A percentile compares a stretch with the other conserved stretches of the same genome.
Conservation (phyloP, 768 basidiomycete species). For the Serpula lacrymans region DNA sequence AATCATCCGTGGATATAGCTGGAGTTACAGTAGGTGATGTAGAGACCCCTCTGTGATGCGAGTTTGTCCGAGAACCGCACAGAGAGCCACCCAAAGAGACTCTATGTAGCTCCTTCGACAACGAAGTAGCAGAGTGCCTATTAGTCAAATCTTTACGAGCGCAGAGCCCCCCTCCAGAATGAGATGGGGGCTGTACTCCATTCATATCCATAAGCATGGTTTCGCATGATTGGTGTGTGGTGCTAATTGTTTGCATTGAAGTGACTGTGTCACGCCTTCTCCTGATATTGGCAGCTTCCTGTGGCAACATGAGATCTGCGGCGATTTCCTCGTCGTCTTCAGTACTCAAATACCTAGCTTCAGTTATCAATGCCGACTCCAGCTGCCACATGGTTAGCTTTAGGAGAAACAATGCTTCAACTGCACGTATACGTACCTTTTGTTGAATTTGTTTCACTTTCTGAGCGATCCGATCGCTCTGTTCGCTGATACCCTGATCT, state of each 20-base stretch:
- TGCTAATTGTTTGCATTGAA: constrained; percentile 10
- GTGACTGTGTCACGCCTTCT: no score
- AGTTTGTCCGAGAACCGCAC: constrained; percentile 16
- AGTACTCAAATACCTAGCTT: constrained; percentile 29
- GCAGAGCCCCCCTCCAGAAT: constrained; percentile 19
- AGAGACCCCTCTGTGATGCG: constrained; percentile 19
- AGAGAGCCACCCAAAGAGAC: constrained; percentile 29
- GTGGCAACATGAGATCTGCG: constrained; percentile 50
- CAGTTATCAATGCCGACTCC: constrained; percentile 68
- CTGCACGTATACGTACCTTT: constrained; percentile 60
- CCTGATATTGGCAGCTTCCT: no score
- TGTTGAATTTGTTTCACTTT: constrained; percentile 88
- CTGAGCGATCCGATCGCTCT: constrained; percentile 84
- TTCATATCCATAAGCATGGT: no score
- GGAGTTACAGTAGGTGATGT: constrained; percentile 32
- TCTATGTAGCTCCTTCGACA: constrained; percentile 29
- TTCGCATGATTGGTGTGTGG: constrained; percentile 21
- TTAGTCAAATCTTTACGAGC: constrained; percentile 11
- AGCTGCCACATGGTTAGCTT: constrained; percentile 43
- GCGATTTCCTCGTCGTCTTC: constrained; percentile 48
- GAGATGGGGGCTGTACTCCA: constrained; percentile 25
- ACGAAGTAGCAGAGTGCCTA: constrained; percentile 32
- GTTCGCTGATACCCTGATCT: constrained; percentile 78
- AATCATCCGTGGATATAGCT: constrained; percentile 57
- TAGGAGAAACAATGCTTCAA: background rate